phyloP scores from a whole-genome alignment of 2,329 filamentous ascomycete species.

The Rhynchosporium agropyri region DNA sequence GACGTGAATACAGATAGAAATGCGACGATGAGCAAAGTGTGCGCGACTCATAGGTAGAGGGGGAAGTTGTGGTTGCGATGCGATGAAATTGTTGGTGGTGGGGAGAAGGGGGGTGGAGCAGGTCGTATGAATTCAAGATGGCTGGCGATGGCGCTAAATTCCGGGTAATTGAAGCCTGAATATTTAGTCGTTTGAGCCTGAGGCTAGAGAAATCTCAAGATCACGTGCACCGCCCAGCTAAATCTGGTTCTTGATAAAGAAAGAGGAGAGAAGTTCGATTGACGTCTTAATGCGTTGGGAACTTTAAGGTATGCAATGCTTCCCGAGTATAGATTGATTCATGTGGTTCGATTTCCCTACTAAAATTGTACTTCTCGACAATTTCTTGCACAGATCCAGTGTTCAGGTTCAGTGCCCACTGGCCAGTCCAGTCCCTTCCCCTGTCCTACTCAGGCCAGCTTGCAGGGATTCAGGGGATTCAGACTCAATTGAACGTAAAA shows the following conservation, averaged over 20 bases:
- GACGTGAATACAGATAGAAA: slow-evolving; percentile 11
- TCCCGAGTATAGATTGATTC: no score
- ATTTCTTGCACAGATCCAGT: no score
- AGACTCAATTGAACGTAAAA: slow-evolving; percentile 5
- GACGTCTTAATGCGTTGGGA: no score
- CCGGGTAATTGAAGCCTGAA: slow-evolving; percentile 5
- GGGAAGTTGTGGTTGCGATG: slow-evolving; percentile 16
- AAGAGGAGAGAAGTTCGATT: neutral
- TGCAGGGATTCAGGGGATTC: neutral
- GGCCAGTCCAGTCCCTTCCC: no score
- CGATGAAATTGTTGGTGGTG: slow-evolving; percentile 26
- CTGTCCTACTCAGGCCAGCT: neutral
- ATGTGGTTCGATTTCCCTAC: no score
- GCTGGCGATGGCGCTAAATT: slow-evolving; percentile 14
- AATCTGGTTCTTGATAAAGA: neutral
- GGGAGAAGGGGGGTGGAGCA: slow-evolving; percentile 25
- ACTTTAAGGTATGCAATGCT: no score
- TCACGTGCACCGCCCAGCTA: neutral
- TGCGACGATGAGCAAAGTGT: slow-evolving; percentile 24
- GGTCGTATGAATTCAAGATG: slow-evolving; percentile 20
- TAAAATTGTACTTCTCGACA: no score
- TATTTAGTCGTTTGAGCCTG: neutral
- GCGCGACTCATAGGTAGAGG: slow-evolving; percentile 22
- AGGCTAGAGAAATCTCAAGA: neutral
- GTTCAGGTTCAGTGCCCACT: no score